phyloP scores from a whole-genome alignment of 345 rosid species.

The Pugionium dolabratum region DNA sequence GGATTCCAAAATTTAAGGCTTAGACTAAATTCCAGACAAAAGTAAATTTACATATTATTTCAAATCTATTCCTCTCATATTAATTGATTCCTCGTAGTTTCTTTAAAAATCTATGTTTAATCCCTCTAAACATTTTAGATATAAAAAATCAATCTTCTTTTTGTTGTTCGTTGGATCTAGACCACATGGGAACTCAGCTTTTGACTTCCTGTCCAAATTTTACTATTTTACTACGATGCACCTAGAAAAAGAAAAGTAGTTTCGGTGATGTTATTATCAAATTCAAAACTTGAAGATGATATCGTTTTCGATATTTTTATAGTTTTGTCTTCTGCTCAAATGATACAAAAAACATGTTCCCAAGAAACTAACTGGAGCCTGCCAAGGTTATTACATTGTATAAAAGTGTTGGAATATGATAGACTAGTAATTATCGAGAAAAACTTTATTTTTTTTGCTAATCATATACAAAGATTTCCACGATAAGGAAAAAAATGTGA shows the following conservation, averaged over 20 bases:
- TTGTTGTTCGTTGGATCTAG: background rate
- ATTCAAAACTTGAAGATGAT: conserved; percentile 27
- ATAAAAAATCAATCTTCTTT: background rate
- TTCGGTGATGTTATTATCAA: conserved; percentile 4
- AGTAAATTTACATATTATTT: background rate
- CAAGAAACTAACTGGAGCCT: background rate
- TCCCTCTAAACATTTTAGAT: background rate
- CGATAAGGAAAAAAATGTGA: background rate
- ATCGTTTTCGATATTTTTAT: conserved; percentile 24
- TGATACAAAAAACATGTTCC: background rate
- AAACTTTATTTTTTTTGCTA: background rate
- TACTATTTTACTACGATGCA: background rate
- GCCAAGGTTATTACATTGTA: background rate
- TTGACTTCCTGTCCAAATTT: conserved; percentile 13
- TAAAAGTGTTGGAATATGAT: background rate
- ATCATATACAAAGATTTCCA: background rate
- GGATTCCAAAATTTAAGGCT: too few species aligned
- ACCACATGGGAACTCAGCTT: conserved; percentile 11
- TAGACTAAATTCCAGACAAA: too few species aligned
- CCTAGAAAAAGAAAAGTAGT: background rate
- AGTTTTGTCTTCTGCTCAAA: conserved; percentile 6
- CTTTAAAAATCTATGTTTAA: background rate
- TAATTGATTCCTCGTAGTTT: background rate
- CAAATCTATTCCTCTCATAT: background rate
- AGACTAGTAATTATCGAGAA: conserved; percentile 2